Evolutionary conservation across 2,329 filamentous ascomycete species (phyloP).

Genomic region (Cadophora luteo-olivacea): DNA sequence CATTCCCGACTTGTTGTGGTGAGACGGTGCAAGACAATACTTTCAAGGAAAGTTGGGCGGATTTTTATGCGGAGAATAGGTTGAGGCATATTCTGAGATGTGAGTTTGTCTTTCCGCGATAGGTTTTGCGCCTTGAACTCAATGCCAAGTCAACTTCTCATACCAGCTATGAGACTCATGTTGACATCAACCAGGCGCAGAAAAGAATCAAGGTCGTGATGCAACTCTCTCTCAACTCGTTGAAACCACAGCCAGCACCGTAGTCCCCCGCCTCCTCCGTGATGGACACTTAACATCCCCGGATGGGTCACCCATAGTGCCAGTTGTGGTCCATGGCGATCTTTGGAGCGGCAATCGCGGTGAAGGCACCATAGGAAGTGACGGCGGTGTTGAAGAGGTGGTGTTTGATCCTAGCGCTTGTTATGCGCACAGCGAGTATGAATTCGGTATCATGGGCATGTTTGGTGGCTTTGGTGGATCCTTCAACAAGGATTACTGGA

Average conservation of each 20-base stretch:
- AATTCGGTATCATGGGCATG: constrained; percentile 94
- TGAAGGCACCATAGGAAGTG: constrained; percentile 62
- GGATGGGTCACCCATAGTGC: constrained; percentile 61
- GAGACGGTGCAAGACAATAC: constrained; percentile 82
- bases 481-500: constrained; percentile 82
- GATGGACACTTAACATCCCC: constrained; percentile 66
- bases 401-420: constrained; percentile 83
- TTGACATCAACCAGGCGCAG: constrained; percentile 47
- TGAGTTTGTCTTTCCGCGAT: background rate
- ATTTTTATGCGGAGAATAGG: constrained; percentile 83
- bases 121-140: too few relatives aligned
- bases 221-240: constrained; percentile 66
- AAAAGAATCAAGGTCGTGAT: constrained; percentile 69
- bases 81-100: constrained; percentile 67
- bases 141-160: too few relatives aligned
- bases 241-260: constrained; percentile 64
- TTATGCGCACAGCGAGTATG: constrained; percentile 89
- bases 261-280: constrained; percentile 80
- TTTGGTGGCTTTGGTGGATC: constrained; percentile 81
- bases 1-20: constrained; percentile 84
- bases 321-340: constrained; percentile 88
- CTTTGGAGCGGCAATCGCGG: constrained; percentile 91
- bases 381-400: constrained; percentile 68
- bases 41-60: constrained; percentile 73
- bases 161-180: background rate